phyloP scores from a whole-genome alignment of 2,329 filamentous ascomycete species.

The Alternaria arborescens region DNA sequence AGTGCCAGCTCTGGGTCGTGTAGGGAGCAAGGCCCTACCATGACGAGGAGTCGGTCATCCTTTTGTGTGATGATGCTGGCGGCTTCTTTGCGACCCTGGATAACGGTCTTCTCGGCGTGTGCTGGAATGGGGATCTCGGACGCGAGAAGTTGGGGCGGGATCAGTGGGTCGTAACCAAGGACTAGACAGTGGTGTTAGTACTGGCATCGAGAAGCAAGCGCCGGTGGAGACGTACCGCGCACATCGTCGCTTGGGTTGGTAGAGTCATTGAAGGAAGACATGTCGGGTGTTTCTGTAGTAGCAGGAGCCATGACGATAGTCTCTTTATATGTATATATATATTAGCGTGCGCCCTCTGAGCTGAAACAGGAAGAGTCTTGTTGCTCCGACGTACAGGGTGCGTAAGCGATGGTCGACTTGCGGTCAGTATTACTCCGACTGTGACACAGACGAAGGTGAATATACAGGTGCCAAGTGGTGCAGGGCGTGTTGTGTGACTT shows the following conservation, averaged over 20 bases:
- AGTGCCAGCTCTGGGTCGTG: constrained; percentile 89
- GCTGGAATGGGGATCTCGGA: constrained; percentile 77
- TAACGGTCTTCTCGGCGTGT: constrained; percentile 70
- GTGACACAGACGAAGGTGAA: constrained; percentile 8
- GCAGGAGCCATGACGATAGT: constrained; percentile 25
- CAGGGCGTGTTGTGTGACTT: constrained; percentile 12
- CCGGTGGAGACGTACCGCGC: constrained; percentile 53
- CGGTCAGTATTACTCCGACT: constrained; percentile 25
- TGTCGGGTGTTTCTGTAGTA: constrained; percentile 29
- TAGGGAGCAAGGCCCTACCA: constrained; percentile 95
- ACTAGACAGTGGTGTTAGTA: constrained; percentile 63
- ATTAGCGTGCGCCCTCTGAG: constrained; percentile 14
- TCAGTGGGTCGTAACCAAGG: constrained; percentile 91
- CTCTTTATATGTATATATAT: constrained; percentile 24
- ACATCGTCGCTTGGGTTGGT: constrained; percentile 59
- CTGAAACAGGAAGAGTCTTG: neutral
- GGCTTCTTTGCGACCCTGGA: constrained; percentile 73
- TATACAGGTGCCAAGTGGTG: constrained; percentile 10
- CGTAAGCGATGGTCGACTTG: constrained; percentile 18
- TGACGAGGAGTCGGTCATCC: constrained; percentile 88
- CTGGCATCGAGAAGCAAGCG: neutral
- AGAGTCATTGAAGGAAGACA: constrained; percentile 41
- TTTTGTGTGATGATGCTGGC: constrained; percentile 79
- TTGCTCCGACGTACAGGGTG: constrained; percentile 15
- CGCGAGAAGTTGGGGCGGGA: constrained; percentile 85